A percentile compares a stretch with the other conserved stretches of the same genome.
phyloP scores from a whole-genome alignment of 768 basidiomycete species.

The Tricholoma furcatifolium region DNA sequence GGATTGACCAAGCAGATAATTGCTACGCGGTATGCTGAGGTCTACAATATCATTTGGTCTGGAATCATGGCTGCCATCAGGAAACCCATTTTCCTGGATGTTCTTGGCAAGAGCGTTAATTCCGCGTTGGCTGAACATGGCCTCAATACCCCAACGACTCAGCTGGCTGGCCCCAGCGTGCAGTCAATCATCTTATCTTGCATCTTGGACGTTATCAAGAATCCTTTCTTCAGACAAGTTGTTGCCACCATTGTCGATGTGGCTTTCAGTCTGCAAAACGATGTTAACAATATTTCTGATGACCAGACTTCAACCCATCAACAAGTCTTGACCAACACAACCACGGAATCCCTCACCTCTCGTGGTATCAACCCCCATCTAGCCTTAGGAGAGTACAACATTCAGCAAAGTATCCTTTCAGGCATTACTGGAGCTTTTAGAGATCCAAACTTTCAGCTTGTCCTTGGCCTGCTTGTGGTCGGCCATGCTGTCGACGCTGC shows the following conservation, averaged over 20 bases:
- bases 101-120: background rate
- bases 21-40: background rate
- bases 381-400: background rate
- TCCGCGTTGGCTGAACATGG: background rate
- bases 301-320: background rate
- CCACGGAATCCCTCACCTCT: background rate
- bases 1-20: background rate
- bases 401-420: slow-evolving; percentile 1
- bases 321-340: background rate
- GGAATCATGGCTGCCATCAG: slow-evolving; percentile 1
- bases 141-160: background rate
- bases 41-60: slow-evolving; percentile 2
- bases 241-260: background rate
- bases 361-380: background rate
- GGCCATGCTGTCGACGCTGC: background rate
- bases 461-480: background rate
- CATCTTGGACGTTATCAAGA: background rate
- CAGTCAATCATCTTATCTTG: slow-evolving; percentile 4
- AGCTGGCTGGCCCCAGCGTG: background rate
- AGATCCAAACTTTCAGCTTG: background rate
- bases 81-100: slow-evolving; percentile 4
- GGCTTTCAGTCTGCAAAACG: background rate
- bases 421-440: background rate
- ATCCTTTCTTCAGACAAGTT: slow-evolving; percentile 6
- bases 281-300: background rate